Percentiles rank a stretch among this genome's conserved stretches.
These are phyloP conservation scores for Trypanosomatidae sp. DNA, from an alignment of 208 protist species.

Conservation along the genomic window DNA sequence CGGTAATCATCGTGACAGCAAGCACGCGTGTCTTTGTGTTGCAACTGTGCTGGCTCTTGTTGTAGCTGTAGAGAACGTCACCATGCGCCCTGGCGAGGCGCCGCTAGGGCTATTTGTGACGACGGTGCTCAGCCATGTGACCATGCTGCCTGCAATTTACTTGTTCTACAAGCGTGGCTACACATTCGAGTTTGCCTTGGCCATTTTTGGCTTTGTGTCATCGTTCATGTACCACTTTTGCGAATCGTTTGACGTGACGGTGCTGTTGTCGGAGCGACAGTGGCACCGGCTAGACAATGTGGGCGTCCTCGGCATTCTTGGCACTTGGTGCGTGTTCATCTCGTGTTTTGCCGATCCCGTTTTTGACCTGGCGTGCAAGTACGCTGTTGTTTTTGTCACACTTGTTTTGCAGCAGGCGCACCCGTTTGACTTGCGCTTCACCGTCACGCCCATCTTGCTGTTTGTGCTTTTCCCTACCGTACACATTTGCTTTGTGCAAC, in stretches of 20 bases:
- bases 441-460: slow-evolving; percentile 24
- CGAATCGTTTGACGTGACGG: slow-evolving; percentile 22
- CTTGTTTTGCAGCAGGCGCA: slow-evolving; percentile 46
- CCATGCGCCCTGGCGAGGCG: slow-evolving; percentile 17
- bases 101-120: slow-evolving; percentile 22
- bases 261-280: slow-evolving; percentile 44
- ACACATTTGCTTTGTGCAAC: slow-evolving; percentile 18
- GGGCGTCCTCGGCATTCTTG: slow-evolving; percentile 22
- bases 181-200: slow-evolving; percentile 30
- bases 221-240: slow-evolving; percentile 75
- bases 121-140: slow-evolving; percentile 54
- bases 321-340: slow-evolving; percentile 31
- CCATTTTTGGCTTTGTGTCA: slow-evolving; percentile 26
- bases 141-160: slow-evolving; percentile 25
- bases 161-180: slow-evolving; percentile 28
- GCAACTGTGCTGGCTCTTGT: too few species aligned
- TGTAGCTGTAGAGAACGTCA: too few species aligned
- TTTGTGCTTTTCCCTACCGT: slow-evolving; percentile 33
- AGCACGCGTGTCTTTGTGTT: background rate
- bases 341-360: slow-evolving; percentile 16
- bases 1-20: background rate
- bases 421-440: slow-evolving; percentile 54
- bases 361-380: slow-evolving; percentile 30
- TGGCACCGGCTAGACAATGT: slow-evolving; percentile 79
- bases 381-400: slow-evolving; percentile 28